phyloP scores from a whole-genome alignment of 768 basidiomycete genomes.

The Grammothele lineata region DNA sequence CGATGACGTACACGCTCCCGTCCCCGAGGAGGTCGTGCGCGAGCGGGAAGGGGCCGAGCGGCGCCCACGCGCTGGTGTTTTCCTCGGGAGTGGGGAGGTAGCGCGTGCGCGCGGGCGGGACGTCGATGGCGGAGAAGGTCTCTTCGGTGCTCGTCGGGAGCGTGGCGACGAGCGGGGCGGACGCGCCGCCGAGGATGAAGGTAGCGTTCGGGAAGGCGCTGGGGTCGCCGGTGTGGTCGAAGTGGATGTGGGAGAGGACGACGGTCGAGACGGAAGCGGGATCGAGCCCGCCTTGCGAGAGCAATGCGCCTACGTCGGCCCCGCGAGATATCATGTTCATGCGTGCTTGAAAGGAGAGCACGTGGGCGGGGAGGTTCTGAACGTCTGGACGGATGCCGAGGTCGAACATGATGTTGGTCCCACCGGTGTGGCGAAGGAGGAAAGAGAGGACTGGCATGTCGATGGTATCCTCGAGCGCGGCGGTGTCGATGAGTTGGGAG shows the following conservation, averaged over 20 bases:
- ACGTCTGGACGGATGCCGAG: slow-evolving; percentile 49
- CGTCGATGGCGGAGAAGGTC: slow-evolving; percentile 16
- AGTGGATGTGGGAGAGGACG: slow-evolving; percentile 50
- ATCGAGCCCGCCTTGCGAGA: slow-evolving; percentile 43
- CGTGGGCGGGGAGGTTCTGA: slow-evolving; percentile 32
- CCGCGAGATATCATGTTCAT: slow-evolving; percentile 5
- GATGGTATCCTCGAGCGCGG: slow-evolving; percentile 26
- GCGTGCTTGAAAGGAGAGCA: slow-evolving; percentile 7
- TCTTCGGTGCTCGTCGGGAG: slow-evolving; percentile 36
- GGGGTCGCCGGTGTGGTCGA: slow-evolving; percentile 47
- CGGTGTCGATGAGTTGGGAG: slow-evolving; percentile 30
- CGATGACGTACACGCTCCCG: slow-evolving; percentile 52
- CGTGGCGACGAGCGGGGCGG: slow-evolving; percentile 31
- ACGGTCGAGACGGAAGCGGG: slow-evolving; percentile 42
- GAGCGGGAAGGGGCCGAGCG: slow-evolving; percentile 46
- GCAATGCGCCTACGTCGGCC: slow-evolving; percentile 39
- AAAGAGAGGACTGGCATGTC: slow-evolving; percentile 47
- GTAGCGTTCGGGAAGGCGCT: slow-evolving; percentile 40
- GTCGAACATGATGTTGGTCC: slow-evolving; percentile 41
- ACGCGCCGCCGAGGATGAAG: slow-evolving; percentile 43
- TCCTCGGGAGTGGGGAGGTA: slow-evolving; percentile 16
- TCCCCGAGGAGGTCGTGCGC: slow-evolving; percentile 46
- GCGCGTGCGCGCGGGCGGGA: slow-evolving; percentile 9
- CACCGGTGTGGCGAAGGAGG: slow-evolving; percentile 41
- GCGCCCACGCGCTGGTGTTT: slow-evolving; percentile 26